Conservation (phyloP, 495 filamentous ascomycete genomes). For the Aspergillus affinis region DNA sequence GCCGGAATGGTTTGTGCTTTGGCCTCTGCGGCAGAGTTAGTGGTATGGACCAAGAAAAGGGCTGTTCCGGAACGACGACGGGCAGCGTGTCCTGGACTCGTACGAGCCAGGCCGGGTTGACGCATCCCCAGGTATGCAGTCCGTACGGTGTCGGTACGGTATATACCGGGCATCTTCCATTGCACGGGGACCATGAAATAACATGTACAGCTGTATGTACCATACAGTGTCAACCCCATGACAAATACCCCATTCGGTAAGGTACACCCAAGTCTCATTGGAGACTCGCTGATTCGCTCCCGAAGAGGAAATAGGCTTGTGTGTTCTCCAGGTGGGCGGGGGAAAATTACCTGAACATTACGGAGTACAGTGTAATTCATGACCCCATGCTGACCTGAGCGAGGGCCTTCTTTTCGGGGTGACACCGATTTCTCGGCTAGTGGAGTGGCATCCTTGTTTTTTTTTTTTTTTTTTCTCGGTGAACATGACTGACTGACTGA, state of each 20-base stretch:
- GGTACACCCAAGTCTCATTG: background rate
- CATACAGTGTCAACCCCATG: no score
- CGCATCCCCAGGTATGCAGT: no score
- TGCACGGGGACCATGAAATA: slow-evolving; percentile 2
- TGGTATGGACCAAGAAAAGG: background rate
- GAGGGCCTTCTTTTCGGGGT: slow-evolving; percentile 4
- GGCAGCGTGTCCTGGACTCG: background rate
- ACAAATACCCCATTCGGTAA: background rate
- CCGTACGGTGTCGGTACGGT: no score
- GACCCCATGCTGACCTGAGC: slow-evolving; percentile 9
- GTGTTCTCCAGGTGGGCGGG: slow-evolving; percentile 1
- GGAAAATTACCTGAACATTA: background rate
- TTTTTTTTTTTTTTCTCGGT: no score
- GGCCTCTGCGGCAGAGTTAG: slow-evolving; percentile 4
- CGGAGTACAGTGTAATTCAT: background rate
- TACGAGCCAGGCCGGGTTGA: background rate
- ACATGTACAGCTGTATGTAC: no score
- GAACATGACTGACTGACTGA: background rate
- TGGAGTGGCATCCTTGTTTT: slow-evolving; percentile 5
- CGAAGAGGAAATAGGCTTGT: slow-evolving; percentile 1
- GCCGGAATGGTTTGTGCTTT: slow-evolving; percentile 21
- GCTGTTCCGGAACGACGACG: background rate
- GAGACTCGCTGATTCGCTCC: slow-evolving; percentile 2
- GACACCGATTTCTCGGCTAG: background rate
- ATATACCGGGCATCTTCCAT: background rate